Conservation (phyloP, 2,329 filamentous ascomycete genomes). For the Pestalotiopsis fici region DNA sequence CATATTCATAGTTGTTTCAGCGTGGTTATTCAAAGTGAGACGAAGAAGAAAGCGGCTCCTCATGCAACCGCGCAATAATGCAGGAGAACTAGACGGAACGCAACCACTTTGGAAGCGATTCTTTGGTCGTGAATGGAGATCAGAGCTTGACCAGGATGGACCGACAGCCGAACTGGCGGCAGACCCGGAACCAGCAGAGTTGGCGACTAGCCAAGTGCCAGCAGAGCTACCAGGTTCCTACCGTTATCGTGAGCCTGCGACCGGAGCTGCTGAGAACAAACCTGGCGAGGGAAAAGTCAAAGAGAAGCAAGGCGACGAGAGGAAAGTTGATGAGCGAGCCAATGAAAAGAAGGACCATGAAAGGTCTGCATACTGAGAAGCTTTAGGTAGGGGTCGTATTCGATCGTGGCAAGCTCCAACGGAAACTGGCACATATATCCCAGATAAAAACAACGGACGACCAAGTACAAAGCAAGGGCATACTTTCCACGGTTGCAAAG, state of each 20-base stretch:
- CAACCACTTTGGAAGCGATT: not conserved
- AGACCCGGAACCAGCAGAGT: not conserved
- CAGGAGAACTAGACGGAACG: not conserved
- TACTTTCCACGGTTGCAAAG: too few species aligned
- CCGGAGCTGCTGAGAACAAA: not conserved
- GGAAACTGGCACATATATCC: too few species aligned
- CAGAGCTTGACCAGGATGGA: not conserved
- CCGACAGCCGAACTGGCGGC: not conserved
- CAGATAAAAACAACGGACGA: too few species aligned
- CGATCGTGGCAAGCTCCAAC: too few species aligned
- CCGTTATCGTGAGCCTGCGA: not conserved
- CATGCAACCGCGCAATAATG: rapidly evolving
- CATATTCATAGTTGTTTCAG: not conserved
- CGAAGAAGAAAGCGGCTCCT: not conserved
- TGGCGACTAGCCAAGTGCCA: not conserved
- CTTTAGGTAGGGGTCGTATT: too few species aligned
- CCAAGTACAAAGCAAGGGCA: too few species aligned
- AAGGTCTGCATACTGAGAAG: too few species aligned
- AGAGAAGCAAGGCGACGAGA: too few species aligned
- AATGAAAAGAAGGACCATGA: too few species aligned
- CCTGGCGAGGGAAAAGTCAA: not conserved
- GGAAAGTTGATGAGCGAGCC: too few species aligned
- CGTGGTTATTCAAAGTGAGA: not conserved
- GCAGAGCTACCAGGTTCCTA: not conserved
- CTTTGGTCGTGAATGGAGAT: not conserved